Base-by-base conservation (phyloP, 1,139 yeast genomes). In the Nakaseomyces delphensis region DNA sequence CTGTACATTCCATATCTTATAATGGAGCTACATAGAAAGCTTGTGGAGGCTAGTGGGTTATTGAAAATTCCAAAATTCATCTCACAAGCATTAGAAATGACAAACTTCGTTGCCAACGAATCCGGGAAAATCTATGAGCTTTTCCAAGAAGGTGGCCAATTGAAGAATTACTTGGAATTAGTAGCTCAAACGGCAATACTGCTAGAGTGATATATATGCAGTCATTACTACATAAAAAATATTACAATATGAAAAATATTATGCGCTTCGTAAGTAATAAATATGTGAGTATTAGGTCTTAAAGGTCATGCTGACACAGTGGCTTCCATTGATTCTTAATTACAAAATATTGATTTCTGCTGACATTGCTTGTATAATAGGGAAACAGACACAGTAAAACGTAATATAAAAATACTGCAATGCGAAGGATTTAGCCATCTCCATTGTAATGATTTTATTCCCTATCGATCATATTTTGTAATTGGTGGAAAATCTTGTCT, bases 1-100 rank as follows among this genome's bases (percentile, higher is more conserved):
- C 63, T 79, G 16, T 86, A 84, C 59, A 73, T 84, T n/a, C 95
- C 96, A 15, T 76, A 74, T 51, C 62, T 84, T 44, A 69, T 84
- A 28, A 74, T 81, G 44, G 83, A 80, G 49, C 64, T 83, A 38
- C 73, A 79, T 45, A 69, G 71, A 39, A 72, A 79, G 7, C 71
- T 76, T 49, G 71, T 76, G n/a, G 63, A 61, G 25, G 68, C 69
- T 3, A 56, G 62, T 23, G 52, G 62, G 27, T 59, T 65, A 5
- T 56, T 66, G 29, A 53, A 53, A 9, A 63, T 65, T 32, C 54
- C 59, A 25, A 56, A 54, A 36, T 70, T 62, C 46, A 59, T 79
- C 50, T 65, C 63, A 38, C 72, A 71, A 43, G 89, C 87, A 0
- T 70, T 77, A 41, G 69, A 71, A 6, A 65, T 84, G 51, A 71